Evolutionary conservation across 306 rosid genomes (phyloP).

Genomic region (Ormosia emarginata): DNA sequence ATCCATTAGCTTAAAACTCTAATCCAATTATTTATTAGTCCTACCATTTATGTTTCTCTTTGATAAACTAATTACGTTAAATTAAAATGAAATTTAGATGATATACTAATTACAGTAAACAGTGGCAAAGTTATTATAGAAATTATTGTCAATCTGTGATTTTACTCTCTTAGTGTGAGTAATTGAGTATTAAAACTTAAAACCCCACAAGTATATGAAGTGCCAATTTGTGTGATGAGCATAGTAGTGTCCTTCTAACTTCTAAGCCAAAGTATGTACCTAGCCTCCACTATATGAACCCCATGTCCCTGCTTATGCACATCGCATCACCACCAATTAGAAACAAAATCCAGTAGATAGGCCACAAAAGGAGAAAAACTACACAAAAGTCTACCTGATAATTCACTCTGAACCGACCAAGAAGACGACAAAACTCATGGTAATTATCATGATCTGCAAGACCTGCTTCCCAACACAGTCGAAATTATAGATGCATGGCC

Average conservation of each 20-base stretch:
- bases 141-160: neutral
- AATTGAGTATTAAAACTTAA: neutral
- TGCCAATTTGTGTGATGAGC: neutral
- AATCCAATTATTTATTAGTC: neutral
- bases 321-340: constrained; percentile 19
- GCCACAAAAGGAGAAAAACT: constrained; percentile 15
- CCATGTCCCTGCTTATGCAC: constrained; percentile 14
- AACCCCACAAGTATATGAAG: constrained; percentile 5
- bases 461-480: constrained; percentile 53
- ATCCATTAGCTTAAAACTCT: too few relatives aligned
- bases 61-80: neutral
- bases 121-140: neutral
- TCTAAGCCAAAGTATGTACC: constrained; percentile 15
- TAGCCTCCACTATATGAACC: constrained; percentile 23
- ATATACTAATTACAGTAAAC: neutral
- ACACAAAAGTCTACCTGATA: constrained; percentile 70
- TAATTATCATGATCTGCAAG: constrained; percentile 97
- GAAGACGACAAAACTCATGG: constrained; percentile 98
- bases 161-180: neutral
- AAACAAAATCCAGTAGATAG: constrained; percentile 1
- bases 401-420: constrained; percentile 95
- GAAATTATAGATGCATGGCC: constrained; percentile 24
- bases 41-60: neutral
- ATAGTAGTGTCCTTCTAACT: constrained; percentile 9
- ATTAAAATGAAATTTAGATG: neutral